These are phyloP conservation scores for Camillea tinctor DNA, from an alignment of 2,329 filamentous ascomycete species.

Conservation along the genomic window DNA sequence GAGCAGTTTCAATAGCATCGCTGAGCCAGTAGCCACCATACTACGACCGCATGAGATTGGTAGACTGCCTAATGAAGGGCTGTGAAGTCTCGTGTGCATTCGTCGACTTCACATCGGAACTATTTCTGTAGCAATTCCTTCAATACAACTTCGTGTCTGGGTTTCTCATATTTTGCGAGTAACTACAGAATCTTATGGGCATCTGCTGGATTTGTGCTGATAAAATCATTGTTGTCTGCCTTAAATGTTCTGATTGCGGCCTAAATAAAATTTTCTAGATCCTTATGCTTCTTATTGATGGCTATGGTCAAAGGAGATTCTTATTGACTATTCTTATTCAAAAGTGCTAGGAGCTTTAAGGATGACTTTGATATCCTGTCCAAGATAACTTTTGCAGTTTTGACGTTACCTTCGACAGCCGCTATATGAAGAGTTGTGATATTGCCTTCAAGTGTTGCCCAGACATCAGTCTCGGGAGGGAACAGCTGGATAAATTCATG, in stretches of 20 bases:
- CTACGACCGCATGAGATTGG: conserved; percentile 3
- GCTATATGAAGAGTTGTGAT: conserved; percentile 3
- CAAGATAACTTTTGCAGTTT: conserved; percentile 1
- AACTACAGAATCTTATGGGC: conserved; percentile 3
- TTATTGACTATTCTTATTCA: no score
- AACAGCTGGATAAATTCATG: background rate
- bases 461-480: background rate
- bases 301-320: no score
- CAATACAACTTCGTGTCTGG: conserved; percentile 5
- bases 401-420: background rate
- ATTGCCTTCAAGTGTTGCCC: background rate
- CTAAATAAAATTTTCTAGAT: no score
- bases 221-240: no score
- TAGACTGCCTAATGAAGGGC: conserved; percentile 6
- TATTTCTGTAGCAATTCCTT: conserved; percentile 1
- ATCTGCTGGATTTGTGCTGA: background rate
- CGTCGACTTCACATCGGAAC: background rate
- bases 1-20: background rate
- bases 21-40: conserved; percentile 9
- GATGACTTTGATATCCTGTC: background rate
- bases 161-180: conserved; percentile 4
- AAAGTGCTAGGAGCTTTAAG: no score
- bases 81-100: background rate
- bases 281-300: no score
- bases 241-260: no score